These are phyloP conservation scores for Neofusicoccum umdonicola DNA, from an alignment of 2,329 filamentous ascomycete genomes.

Conservation along the genomic window DNA sequence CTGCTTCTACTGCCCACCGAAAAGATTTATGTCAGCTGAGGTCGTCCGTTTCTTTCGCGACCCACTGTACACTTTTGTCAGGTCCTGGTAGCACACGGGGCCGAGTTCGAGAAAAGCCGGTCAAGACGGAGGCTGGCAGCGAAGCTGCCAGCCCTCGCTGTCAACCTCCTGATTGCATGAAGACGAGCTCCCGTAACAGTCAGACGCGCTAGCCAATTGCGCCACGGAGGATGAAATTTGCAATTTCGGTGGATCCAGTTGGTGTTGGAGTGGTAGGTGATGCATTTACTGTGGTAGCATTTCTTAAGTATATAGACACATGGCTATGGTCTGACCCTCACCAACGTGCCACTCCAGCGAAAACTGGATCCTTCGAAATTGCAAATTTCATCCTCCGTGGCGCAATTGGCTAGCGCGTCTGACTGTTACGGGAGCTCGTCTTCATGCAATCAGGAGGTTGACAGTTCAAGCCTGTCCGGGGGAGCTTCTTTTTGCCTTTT, in stretches of 20 bases:
- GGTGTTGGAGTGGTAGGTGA: too few relatives aligned
- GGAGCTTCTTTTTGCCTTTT: background rate
- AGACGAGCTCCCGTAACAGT: slow-evolving; percentile 47
- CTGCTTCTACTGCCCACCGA: too few relatives aligned
- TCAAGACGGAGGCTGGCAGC: too few relatives aligned
- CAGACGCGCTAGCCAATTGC: slow-evolving; percentile 59
- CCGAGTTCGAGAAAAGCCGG: too few relatives aligned
- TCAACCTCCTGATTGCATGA: slow-evolving; percentile 17
- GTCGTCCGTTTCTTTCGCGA: too few relatives aligned
- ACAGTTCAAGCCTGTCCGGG: slow-evolving; percentile 13
- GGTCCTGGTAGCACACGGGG: too few relatives aligned
- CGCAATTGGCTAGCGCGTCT: slow-evolving; percentile 58
- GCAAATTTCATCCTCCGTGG: slow-evolving; percentile 32
- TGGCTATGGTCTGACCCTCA: too few relatives aligned
- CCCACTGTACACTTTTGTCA: too few relatives aligned
- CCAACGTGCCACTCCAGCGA: background rate
- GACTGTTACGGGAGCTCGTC: slow-evolving; percentile 48
- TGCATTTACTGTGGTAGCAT: too few relatives aligned
- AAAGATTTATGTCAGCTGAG: too few relatives aligned
- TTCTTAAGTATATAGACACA: too few relatives aligned
- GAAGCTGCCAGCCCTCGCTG: background rate
- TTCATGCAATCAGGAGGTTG: slow-evolving; percentile 8
- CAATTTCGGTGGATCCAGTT: too few relatives aligned
- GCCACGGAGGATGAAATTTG: slow-evolving; percentile 33
- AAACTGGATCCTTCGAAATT: background rate